Base-by-base conservation (phyloP, 306 rosid genomes). In the Rosa lucieae region DNA sequence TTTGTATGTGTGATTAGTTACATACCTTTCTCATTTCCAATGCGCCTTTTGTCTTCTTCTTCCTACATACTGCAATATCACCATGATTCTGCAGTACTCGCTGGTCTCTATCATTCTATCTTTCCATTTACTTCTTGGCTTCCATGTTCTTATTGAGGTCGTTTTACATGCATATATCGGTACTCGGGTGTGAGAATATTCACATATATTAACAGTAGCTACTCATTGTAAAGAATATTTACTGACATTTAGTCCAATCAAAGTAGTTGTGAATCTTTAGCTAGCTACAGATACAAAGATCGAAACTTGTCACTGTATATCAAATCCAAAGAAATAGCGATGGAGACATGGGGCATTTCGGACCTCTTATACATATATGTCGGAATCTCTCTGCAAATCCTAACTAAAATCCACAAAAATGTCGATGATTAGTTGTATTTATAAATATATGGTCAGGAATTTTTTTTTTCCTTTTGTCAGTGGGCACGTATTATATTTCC, bases 21-120 rank as follows among this genome's bases (percentile, higher is more conserved):
- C 3, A 11, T 46, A 77, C 72, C 17, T 2, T 23, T 20, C 21
- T 39, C 65, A 67, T 70, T 71, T 61, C 44, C 43, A 32, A 5
- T 46, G 39, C 47, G n/a, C 52, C 23, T 40, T 37, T 69, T 82
- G 85, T 78, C 79, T 63, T 71, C 73, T 76, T 76, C 84, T 32
- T 65, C 77, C 58, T 69, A 10, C 67, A 76, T 1, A 17, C 21
- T 14, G 48, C 53, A 21, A 39, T 63, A 43, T 12, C 39, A 21
- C 56, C 42, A 26, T 18, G 10, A 21, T 12, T 11, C 68, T 29
- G 42, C 68, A 29, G 68, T 12, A 63, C 10, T 62, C 42, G 32
- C 43, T 7, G 68, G 68, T 63, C 42, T 63, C 44, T 35, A 63
- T 63, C 40, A 35, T 59, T 32, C 51, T 11, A 10, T 42, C n/a